Conservation (phyloP, 805 yeast genomes). For the Millerozyma miso region DNA sequence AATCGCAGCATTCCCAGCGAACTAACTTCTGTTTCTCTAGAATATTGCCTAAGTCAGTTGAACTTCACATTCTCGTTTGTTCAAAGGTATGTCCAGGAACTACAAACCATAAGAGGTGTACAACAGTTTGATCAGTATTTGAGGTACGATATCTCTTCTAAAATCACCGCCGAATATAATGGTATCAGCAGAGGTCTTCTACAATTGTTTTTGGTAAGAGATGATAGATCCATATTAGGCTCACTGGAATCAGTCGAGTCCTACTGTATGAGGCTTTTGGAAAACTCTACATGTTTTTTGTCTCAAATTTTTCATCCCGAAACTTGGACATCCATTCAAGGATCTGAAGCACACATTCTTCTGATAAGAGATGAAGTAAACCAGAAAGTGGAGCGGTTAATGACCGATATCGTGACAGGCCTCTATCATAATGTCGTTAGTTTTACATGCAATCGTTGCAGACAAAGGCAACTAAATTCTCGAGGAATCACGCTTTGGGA, state of each 20-base stretch:
- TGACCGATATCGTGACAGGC: constrained; percentile 47
- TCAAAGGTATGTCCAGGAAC: constrained; percentile 12
- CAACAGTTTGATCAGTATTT: constrained; percentile 26
- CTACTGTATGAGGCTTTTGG: constrained; percentile 32
- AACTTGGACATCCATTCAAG: constrained; percentile 17
- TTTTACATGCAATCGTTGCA: constrained; percentile 58
- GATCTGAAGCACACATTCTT: constrained; percentile 6
- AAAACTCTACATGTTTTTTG: constrained; percentile 38
- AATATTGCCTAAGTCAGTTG: constrained; percentile 18
- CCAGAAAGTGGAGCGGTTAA: constrained; percentile 19
- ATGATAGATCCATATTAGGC: constrained; percentile 58
- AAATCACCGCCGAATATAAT: constrained; percentile 23
- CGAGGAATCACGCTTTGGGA: constrained; percentile 65
- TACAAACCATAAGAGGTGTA: constrained; percentile 14
- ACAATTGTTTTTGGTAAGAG: constrained; percentile 59
- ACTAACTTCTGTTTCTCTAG: constrained; percentile 17
- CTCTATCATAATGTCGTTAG: constrained; percentile 27
- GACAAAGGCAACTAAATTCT: constrained; percentile 72
- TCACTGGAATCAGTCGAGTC: constrained; percentile 16
- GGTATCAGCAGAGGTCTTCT: constrained; percentile 60
- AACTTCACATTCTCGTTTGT: constrained; percentile 17
- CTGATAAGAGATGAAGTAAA: constrained; percentile 7
- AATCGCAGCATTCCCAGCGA: constrained; percentile 38
- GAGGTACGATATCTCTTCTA: constrained; percentile 21
- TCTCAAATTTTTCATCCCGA: constrained; percentile 24